Conservation (phyloP, 768 basidiomycete genomes). For the Neoboletus subvelutipes region DNA sequence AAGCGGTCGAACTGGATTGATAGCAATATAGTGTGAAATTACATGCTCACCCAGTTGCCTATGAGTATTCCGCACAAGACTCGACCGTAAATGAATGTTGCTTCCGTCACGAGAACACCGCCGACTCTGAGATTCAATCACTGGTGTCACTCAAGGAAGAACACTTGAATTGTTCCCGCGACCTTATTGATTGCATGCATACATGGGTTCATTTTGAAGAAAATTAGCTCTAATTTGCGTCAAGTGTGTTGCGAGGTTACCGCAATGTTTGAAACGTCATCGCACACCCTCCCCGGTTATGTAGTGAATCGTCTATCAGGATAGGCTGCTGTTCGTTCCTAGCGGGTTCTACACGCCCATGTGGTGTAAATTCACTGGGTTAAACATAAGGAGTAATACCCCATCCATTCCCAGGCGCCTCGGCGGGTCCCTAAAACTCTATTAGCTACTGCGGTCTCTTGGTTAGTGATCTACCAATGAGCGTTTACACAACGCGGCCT, state of each 20-base stretch:
- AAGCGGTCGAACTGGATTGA: background rate
- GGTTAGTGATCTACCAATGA: slow-evolving; percentile 27
- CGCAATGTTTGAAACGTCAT: background rate
- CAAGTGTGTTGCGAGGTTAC: background rate
- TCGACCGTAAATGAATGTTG: background rate
- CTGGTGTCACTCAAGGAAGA: background rate
- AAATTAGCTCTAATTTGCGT: slow-evolving; percentile 5
- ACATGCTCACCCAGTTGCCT: too few species aligned
- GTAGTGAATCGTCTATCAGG: too few species aligned
- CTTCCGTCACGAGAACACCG: background rate
- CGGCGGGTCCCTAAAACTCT: slow-evolving; percentile 32
- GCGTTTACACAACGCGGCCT: slow-evolving; percentile 3
- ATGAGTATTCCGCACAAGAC: background rate
- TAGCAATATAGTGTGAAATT: background rate
- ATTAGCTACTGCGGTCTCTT: slow-evolving; percentile 23
- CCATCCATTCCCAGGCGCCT: slow-evolving; percentile 6
- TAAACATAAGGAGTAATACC: background rate
- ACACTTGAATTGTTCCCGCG: background rate
- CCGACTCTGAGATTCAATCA: background rate
- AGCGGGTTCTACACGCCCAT: background rate
- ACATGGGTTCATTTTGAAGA: background rate
- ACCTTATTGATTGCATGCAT: background rate
- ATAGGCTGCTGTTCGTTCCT: background rate
- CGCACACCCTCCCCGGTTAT: background rate
- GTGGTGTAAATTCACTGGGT: background rate